A percentile compares a stretch with the other conserved stretches of the same genome.
Evolutionary conservation across 1,284 basidiomycete genomes (phyloP).

Genomic region (Moesziomyces aphidis): DNA sequence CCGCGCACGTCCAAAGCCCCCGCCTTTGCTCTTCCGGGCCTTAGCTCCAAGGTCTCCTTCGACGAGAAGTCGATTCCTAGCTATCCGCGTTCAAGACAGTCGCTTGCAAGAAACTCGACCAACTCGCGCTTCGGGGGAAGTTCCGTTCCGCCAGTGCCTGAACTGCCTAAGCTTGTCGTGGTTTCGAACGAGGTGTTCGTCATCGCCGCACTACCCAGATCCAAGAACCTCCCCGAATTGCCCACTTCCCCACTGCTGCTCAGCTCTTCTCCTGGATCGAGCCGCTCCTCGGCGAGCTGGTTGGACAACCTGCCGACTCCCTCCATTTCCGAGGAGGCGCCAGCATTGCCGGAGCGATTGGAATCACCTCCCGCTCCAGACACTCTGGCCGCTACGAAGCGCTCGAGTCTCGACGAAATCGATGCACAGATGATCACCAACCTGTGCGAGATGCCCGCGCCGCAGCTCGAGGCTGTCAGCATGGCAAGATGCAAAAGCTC

Average conservation of each 20-base stretch:
- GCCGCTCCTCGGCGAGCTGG: constrained; percentile 15
- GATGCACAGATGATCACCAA: constrained; percentile 34
- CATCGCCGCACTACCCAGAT: constrained; percentile 6
- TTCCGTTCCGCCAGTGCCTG: constrained; percentile 12
- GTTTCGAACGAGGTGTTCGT: constrained; percentile 32
- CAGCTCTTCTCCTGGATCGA: constrained; percentile 1
- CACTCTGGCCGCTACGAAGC: neutral
- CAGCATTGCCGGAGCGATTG: neutral
- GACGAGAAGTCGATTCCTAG: neutral
- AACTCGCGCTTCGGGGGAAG: neutral
- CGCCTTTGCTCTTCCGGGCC: neutral
- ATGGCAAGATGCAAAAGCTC: neutral
- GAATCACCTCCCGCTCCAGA: neutral
- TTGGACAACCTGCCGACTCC: constrained; percentile 5
- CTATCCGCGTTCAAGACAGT: constrained; percentile 1
- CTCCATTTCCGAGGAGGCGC: neutral
- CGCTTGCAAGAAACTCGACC: neutral
- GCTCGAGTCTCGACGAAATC: constrained; percentile 37
- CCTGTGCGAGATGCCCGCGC: constrained; percentile 15
- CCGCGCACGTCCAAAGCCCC: constrained; percentile 5
- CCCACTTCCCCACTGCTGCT: neutral
- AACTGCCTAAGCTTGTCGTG: constrained; percentile 13
- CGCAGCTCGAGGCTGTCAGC: neutral
- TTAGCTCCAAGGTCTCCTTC: constrained; percentile 3
- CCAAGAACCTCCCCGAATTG: neutral